Percentiles rank a stretch among this genome's conserved stretches.
These are phyloP conservation scores for Ophiostoma triangulosporum DNA, from an alignment of 2,329 filamentous ascomycete species.

Conservation along the genomic window DNA sequence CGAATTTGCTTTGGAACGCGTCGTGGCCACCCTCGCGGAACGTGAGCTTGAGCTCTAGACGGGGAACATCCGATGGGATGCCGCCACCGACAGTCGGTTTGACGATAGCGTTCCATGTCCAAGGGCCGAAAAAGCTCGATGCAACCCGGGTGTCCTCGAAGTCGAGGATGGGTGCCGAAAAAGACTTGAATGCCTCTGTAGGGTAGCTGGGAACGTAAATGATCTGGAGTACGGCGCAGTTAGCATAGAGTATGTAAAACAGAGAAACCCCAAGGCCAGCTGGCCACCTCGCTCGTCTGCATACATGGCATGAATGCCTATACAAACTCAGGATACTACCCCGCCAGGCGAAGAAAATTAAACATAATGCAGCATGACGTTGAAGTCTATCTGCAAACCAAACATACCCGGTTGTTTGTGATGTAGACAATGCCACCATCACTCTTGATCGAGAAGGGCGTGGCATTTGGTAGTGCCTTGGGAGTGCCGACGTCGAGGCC, in stretches of 20 bases:
- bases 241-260: background rate
- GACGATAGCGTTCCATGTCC: slow-evolving; percentile 72
- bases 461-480: slow-evolving; percentile 47
- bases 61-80: slow-evolving; percentile 58
- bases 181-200: slow-evolving; percentile 64
- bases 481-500: slow-evolving; percentile 61
- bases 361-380: background rate
- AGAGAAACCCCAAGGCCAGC: background rate
- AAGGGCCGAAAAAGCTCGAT: slow-evolving; percentile 84
- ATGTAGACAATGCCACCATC: slow-evolving; percentile 65
- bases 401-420: slow-evolving; percentile 67
- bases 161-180: slow-evolving; percentile 77
- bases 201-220: slow-evolving; percentile 71
- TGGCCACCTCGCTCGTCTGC: background rate
- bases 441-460: slow-evolving; percentile 56
- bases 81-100: slow-evolving; percentile 73
- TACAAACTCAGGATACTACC: too few species aligned
- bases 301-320: background rate
- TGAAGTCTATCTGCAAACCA: background rate
- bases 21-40: slow-evolving; percentile 95
- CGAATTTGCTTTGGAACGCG: slow-evolving; percentile 74
- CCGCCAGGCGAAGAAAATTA: too few species aligned
- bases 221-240: slow-evolving; percentile 38
- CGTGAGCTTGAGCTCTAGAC: slow-evolving; percentile 68
- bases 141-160: slow-evolving; percentile 75